These are phyloP conservation scores for Stagonosporopsis vannaccii DNA, from an alignment of 2,329 filamentous ascomycete species.

Conservation along the genomic window DNA sequence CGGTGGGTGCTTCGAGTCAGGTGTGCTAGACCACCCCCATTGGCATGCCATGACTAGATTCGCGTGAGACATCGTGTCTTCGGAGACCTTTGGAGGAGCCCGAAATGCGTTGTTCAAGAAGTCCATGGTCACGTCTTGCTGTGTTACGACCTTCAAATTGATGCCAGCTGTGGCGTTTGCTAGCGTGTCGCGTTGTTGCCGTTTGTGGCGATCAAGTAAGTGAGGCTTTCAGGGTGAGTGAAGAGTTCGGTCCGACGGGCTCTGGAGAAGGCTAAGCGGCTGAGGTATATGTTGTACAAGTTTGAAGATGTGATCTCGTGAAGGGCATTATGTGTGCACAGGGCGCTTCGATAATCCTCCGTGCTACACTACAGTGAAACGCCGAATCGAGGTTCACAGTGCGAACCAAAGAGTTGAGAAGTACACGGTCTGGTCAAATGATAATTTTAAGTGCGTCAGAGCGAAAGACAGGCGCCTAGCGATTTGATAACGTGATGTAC, in stretches of 20 bases:
- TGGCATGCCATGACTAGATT: constrained; percentile 44
- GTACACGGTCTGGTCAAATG: constrained; percentile 18
- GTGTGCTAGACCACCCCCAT: constrained; percentile 44
- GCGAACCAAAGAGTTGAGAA: constrained; percentile 3
- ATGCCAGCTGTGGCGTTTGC: constrained; percentile 31
- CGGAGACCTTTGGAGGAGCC: constrained; percentile 31
- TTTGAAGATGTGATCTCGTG: constrained; percentile 25
- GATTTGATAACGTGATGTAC: constrained; percentile 23
- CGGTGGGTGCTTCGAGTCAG: constrained; percentile 22
- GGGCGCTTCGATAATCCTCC: constrained; percentile 24
- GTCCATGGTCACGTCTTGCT: constrained; percentile 31
- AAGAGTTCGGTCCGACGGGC: constrained; percentile 8
- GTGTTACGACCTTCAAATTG: constrained; percentile 16
- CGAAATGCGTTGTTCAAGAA: constrained; percentile 42
- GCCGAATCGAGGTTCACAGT: constrained; percentile 17
- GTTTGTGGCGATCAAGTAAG: constrained; percentile 13
- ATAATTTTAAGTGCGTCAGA: constrained; percentile 14
- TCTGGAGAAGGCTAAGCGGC: constrained; percentile 13
- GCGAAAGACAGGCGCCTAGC: neutral
- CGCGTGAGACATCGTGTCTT: constrained; percentile 44
- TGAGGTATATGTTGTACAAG: constrained; percentile 21
- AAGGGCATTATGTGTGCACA: constrained; percentile 37
- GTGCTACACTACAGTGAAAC: constrained; percentile 28
- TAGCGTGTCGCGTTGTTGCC: constrained; percentile 34
- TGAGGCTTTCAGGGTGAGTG: constrained; percentile 5